These are phyloP conservation scores for Lipomyces chichibuensis DNA, from an alignment of 805 yeast species.

Conservation along the genomic window DNA sequence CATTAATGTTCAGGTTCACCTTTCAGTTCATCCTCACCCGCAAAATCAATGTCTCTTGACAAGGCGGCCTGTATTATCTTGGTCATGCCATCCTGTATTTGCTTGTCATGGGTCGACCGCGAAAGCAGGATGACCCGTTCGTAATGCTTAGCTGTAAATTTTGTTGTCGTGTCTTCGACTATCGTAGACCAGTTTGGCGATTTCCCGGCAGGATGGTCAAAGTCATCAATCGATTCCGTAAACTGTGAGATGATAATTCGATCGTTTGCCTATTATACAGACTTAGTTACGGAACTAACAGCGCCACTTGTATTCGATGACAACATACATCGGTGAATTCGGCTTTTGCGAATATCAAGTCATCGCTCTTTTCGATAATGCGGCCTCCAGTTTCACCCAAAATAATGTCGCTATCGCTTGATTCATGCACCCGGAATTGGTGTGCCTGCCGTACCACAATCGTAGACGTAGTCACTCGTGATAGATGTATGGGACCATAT, in stretches of 20 bases:
- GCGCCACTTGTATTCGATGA: background rate
- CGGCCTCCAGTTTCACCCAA: slow-evolving; percentile 14
- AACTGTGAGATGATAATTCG: slow-evolving; percentile 10
- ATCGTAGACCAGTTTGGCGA: slow-evolving; percentile 25
- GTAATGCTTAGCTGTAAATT: slow-evolving; percentile 14
- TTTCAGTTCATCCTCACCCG: background rate
- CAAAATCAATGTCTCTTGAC: slow-evolving; percentile 16
- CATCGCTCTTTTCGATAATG: slow-evolving; percentile 28
- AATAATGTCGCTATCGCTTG: slow-evolving; percentile 13
- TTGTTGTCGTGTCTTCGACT: slow-evolving; percentile 21
- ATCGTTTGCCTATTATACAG: slow-evolving; percentile 10
- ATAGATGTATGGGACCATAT: slow-evolving; percentile 28
- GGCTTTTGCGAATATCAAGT: slow-evolving; percentile 17
- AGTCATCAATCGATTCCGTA: slow-evolving; percentile 30
- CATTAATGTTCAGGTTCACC: background rate
- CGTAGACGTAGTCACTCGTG: slow-evolving; percentile 12
- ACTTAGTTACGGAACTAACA: slow-evolving; percentile 6
- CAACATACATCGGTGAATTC: slow-evolving; percentile 2
- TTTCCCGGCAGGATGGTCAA: slow-evolving; percentile 41
- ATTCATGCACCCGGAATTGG: slow-evolving; percentile 32
- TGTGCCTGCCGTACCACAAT: slow-evolving; percentile 20
- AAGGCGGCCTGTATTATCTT: slow-evolving; percentile 8
- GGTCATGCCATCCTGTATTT: background rate
- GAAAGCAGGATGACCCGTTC: background rate
- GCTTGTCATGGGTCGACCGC: background rate